Percentiles rank a stretch among this genome's conserved stretches.
These are phyloP conservation scores for Dianthus caryophyllus DNA, from an alignment of 148 eudicot genomes.

Conservation along the genomic window DNA sequence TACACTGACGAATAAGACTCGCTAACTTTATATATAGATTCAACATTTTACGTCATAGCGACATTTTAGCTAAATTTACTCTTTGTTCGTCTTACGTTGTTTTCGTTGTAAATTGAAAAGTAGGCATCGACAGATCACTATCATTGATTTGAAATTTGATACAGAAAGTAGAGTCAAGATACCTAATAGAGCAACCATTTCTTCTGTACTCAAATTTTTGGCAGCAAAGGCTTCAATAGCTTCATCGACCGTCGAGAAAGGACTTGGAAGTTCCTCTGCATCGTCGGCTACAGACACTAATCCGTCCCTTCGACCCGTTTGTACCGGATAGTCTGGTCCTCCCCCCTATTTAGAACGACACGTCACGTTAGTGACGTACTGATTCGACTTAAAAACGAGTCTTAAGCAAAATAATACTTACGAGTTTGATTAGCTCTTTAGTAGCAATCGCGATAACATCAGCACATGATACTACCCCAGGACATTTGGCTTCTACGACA, in stretches of 20 bases:
- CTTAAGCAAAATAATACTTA: neutral
- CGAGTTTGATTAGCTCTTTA: slow-evolving; percentile 20
- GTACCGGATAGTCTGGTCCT: slow-evolving; percentile 22
- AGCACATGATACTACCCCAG: slow-evolving; percentile 23
- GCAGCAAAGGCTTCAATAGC: slow-evolving; percentile 11
- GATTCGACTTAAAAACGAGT: neutral
- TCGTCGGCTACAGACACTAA: slow-evolving; percentile 8
- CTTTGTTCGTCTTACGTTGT: no score
- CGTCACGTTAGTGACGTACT: neutral
- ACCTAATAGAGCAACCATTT: slow-evolving; percentile 32
- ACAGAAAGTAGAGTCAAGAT: neutral
- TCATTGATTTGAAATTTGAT: neutral
- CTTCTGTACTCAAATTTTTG: slow-evolving; percentile 3
- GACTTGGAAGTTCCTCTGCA: slow-evolving; percentile 21
- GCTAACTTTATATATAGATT: neutral
- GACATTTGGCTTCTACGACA: slow-evolving; percentile 17
- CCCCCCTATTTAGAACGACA: slow-evolving; percentile 22
- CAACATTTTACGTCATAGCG: neutral
- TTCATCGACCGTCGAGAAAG: slow-evolving; percentile 10
- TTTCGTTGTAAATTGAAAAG: no score
- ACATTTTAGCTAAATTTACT: neutral
- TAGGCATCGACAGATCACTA: neutral
- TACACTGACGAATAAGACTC: slow-evolving; percentile 2
- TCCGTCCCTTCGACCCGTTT: slow-evolving; percentile 31
- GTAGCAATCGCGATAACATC: slow-evolving; percentile 26